These are phyloP conservation scores for Coelastrella sp. DNA, from an alignment of 139 green algal genomes.

Conservation along the genomic window DNA sequence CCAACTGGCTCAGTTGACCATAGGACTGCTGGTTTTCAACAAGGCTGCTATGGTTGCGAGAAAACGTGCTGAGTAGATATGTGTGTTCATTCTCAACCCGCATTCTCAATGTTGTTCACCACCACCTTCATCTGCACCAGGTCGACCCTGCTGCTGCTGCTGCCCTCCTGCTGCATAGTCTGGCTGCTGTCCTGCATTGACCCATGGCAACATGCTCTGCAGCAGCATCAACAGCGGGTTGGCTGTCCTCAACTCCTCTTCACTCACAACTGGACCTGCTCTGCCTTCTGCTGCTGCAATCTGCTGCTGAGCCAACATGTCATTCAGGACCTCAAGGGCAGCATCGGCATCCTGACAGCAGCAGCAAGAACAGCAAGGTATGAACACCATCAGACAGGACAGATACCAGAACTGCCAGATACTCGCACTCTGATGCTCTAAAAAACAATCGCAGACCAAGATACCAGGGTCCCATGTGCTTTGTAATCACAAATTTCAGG, in stretches of 20 bases:
- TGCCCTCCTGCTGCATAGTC: constrained; percentile 58
- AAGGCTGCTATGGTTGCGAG: no score
- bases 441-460: not conserved
- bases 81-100: no score
- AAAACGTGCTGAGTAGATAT: no score
- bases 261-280: constrained; percentile 24
- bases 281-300: not conserved
- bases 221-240: constrained; percentile 82
- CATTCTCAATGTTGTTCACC: no score
- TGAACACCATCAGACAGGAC: not conserved
- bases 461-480: no score
- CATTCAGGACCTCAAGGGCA: not conserved
- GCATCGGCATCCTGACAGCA: constrained; percentile 28
- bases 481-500: no score
- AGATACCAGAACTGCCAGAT: not conserved
- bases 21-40: no score
- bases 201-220: constrained; percentile 83
- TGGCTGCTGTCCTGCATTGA: constrained; percentile 75
- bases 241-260: constrained; percentile 65
- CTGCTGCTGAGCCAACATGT: constrained; percentile 41
- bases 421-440: not conserved
- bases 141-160: constrained; percentile 2
- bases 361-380: not conserved
- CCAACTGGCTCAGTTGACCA: no score
- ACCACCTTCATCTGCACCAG: not conserved